These are phyloP conservation scores for Candida jianshihensis DNA, from an alignment of 805 yeast genomes.

Conservation along the genomic window DNA sequence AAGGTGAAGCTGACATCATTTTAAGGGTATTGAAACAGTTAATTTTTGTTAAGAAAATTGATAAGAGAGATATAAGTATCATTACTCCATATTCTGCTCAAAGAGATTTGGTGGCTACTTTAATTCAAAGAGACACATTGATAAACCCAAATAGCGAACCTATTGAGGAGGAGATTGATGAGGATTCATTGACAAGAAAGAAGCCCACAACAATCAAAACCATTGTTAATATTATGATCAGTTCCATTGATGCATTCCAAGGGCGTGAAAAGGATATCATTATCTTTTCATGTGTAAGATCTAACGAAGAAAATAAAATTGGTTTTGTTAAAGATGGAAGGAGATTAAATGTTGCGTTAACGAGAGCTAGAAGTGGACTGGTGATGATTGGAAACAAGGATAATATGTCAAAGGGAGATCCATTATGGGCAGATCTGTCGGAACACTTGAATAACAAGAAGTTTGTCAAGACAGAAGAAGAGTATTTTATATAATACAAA, in stretches of 20 bases:
- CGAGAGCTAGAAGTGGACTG: slow-evolving; percentile 60
- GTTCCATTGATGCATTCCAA: slow-evolving; percentile 79
- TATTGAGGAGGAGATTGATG: slow-evolving; percentile 47
- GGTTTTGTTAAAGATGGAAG: slow-evolving; percentile 59
- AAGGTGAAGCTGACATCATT: slow-evolving; percentile 44
- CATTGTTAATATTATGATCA: slow-evolving; percentile 39
- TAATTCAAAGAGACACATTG: slow-evolving; percentile 40
- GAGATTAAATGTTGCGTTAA: slow-evolving; percentile 66
- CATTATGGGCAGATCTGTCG: slow-evolving; percentile 45
- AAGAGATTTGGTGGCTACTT: slow-evolving; percentile 51
- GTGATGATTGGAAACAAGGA: slow-evolving; percentile 55
- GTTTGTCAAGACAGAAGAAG: slow-evolving; percentile 3
- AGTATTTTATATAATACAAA: not conserved
- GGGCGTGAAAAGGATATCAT: slow-evolving; percentile 81
- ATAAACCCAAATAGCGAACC: slow-evolving; percentile 48
- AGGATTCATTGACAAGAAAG: slow-evolving; percentile 29
- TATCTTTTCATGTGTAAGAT: slow-evolving; percentile 69
- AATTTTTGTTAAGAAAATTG: slow-evolving; percentile 46
- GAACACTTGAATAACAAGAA: slow-evolving; percentile 29
- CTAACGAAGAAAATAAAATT: slow-evolving; percentile 43
- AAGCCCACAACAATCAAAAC: slow-evolving; percentile 22
- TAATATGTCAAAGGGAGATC: slow-evolving; percentile 38
- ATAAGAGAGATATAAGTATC: slow-evolving; percentile 48
- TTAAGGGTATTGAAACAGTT: slow-evolving; percentile 41
- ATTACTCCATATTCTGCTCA: slow-evolving; percentile 78